Evolutionary conservation across 352 stramenopile species (phyloP).

Genomic region (Pythium graminicola): DNA sequence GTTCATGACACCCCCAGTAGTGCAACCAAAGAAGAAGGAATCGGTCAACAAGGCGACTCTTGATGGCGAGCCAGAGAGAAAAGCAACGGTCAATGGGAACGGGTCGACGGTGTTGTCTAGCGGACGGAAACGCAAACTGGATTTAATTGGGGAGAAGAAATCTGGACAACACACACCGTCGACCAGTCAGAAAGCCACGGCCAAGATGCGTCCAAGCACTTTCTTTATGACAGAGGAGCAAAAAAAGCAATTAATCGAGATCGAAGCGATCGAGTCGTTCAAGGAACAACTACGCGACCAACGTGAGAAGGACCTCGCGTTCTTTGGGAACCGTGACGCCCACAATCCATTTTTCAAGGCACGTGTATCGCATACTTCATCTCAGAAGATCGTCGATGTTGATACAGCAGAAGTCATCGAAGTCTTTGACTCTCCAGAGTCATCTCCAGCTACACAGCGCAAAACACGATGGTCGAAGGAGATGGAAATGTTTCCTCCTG

Average conservation of each 20-base stretch:
- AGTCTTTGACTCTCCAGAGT: constrained; percentile 21
- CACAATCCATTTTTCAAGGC: constrained; percentile 68
- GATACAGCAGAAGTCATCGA: constrained; percentile 27
- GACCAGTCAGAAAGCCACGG: too few species aligned
- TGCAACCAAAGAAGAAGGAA: neutral
- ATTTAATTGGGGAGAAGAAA: constrained; percentile 34
- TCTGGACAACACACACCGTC: constrained; percentile 1
- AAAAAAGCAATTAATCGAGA: constrained; percentile 64
- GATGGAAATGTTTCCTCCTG: constrained; percentile 28
- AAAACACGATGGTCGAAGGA: constrained; percentile 41
- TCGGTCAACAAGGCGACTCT: constrained; percentile 9
- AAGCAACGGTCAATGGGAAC: neutral
- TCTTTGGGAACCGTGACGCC: constrained; percentile 46
- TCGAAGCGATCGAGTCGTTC: constrained; percentile 54
- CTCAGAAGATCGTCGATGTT: constrained; percentile 22
- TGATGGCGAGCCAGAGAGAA: constrained; percentile 12
- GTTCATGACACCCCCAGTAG: constrained; percentile 20
- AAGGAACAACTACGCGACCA: constrained; percentile 56
- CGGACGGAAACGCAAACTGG: constrained; percentile 49
- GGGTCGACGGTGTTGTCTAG: neutral
- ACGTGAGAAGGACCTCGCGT: constrained; percentile 62
- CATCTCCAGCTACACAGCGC: constrained; percentile 6
- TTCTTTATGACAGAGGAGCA: constrained; percentile 62
- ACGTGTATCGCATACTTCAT: constrained; percentile 2
- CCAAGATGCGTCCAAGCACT: neutral